Evolutionary conservation across 495 filamentous ascomycete genomes (phyloP), one percentile per base, ranked within the genome.

Genomic region (Apiosordaria backusii): DNA sequence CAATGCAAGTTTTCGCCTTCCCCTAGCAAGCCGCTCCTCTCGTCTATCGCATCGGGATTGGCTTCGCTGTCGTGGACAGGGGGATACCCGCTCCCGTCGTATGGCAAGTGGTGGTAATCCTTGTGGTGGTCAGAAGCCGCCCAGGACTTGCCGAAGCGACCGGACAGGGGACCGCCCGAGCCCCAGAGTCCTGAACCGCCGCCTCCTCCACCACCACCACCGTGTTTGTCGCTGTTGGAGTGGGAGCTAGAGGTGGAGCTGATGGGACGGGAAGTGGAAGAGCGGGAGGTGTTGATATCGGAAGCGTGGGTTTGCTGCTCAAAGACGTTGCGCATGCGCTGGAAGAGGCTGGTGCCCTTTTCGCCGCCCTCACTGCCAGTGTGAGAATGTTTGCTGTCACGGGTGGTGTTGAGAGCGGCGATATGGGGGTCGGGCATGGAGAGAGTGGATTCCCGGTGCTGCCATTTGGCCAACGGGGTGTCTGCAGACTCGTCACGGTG

Each of bases 311-410:
- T 62, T 6, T 70, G 66, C 25, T 66, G 67, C 60, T 76, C 75
- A 58, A 76, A 77, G n/a, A 77, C 67, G 54, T 57, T 74, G 22
- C 75, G 68, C 75, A 77, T 76, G 6, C 68, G 66, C 60, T 74
- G 68, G 72, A 77, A 77, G n/a, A 77, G 66, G 21, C 67, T 72
- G 4, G 57, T 61, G 4, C 50, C 40, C 3, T 53, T 55, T 3
- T 52, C 7, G 18, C 52, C 55, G 24, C 52, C 27, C 2, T 45
- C 23, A 19, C 50, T 54, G 23, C 50, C 5, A 50, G 27, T 10
- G 9, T 35, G 25, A 18, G 27, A n/a, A 7, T n/a, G 60, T 13
- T 62, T 27, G 35, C 60, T 16, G 18, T 45, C 4, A 18, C 10
- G 50, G 21, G 26, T 52, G 16, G 3, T 27, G 7, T 22, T 16